Evolutionary conservation across 2,329 filamentous ascomycete species (phyloP).

Genomic region (Fusarium napiforme): DNA sequence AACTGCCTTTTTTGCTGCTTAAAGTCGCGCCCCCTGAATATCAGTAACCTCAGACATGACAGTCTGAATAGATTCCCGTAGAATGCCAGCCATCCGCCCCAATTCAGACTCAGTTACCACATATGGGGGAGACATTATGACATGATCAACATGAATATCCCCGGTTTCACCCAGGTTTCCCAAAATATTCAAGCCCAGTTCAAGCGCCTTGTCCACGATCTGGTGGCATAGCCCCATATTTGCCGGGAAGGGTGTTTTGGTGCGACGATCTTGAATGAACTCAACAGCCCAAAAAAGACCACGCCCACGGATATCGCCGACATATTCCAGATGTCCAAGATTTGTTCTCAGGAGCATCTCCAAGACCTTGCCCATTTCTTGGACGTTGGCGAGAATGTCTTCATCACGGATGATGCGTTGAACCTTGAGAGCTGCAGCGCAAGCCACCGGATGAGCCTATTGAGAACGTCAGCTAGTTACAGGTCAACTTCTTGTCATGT

Average conservation of each 20-base stretch:
- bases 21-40: not conserved
- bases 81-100: not conserved
- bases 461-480: not conserved
- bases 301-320: constrained; percentile 4
- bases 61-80: not conserved
- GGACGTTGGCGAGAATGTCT: not conserved
- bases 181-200: not conserved
- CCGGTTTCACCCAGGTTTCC: not conserved
- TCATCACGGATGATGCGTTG: constrained; percentile 2
- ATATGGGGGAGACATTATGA: constrained; percentile 3
- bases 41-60: not conserved
- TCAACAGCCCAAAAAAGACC: constrained; percentile 9
- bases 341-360: not conserved
- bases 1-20: not conserved
- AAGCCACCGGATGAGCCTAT: constrained; percentile 6
- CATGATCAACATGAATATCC: constrained; percentile 1
- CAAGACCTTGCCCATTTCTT: not conserved
- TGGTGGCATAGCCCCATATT: not conserved
- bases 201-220: not conserved
- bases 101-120: not conserved
- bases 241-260: not conserved
- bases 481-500: not conserved
- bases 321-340: not conserved
- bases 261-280: not conserved
- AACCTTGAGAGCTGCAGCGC: not conserved